phyloP scores from a whole-genome alignment of 352 stramenopile genomes.

The Pythium sp. region DNA sequence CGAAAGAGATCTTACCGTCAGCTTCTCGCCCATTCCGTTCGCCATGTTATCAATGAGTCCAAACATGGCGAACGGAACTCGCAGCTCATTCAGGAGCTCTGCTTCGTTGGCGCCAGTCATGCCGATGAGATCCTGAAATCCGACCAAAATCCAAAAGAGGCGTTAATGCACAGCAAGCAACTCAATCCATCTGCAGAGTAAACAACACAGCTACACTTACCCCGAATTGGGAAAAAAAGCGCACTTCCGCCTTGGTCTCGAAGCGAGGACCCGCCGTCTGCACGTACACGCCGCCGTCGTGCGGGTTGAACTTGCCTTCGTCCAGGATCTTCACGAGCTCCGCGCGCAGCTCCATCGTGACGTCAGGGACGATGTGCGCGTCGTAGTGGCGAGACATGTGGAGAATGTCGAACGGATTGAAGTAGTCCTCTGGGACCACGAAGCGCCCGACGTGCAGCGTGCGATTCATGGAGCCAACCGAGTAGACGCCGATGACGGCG shows the following conservation, averaged over 20 bases:
- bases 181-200: neutral
- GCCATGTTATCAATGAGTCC: slow-evolving; percentile 88
- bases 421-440: slow-evolving; percentile 86
- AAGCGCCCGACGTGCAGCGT: slow-evolving; percentile 50
- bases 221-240: slow-evolving; percentile 84
- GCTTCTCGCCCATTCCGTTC: slow-evolving; percentile 77
- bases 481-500: slow-evolving; percentile 83
- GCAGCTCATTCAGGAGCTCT: slow-evolving; percentile 81
- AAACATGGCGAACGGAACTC: slow-evolving; percentile 83
- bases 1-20: slow-evolving; percentile 39
- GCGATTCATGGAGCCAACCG: slow-evolving; percentile 80
- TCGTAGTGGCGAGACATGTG: slow-evolving; percentile 82
- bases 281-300: slow-evolving; percentile 84
- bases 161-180: neutral
- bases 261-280: slow-evolving; percentile 84
- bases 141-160: neutral
- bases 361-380: slow-evolving; percentile 80
- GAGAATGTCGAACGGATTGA: slow-evolving; percentile 85
- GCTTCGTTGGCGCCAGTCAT: slow-evolving; percentile 90
- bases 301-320: slow-evolving; percentile 38
- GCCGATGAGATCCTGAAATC: slow-evolving; percentile 67
- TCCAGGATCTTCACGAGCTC: slow-evolving; percentile 51
- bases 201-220: slow-evolving; percentile 10
- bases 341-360: slow-evolving; percentile 40
- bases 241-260: slow-evolving; percentile 89